Evolutionary conservation across 2,329 filamentous ascomycete genomes (phyloP), one percentile per base, ranked within the genome.

Genomic region (Xylariales sp.): DNA sequence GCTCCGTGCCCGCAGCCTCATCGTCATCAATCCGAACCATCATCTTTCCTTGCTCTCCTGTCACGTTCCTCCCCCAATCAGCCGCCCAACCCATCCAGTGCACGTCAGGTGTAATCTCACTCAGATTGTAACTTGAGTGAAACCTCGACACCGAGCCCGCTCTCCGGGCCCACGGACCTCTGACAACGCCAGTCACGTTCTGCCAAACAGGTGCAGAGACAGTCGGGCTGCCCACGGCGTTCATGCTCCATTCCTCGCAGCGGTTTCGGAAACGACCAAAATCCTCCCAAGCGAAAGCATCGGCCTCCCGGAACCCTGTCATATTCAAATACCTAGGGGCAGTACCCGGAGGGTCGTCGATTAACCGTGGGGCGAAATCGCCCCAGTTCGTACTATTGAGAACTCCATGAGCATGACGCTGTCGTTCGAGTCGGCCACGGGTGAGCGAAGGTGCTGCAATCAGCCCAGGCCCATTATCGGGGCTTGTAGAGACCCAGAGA

Each of bases 31-130:
- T 66, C 38, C 82, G 76, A 40, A 95, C 56, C 43, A 82, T 72
- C 43, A 95, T 74, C 43, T 75, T 80, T 12, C 88, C 88, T 33
- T 78, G 70, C 2, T 61, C 55, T 2, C 88, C 86, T 0, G 89
- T 95, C 41, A 95, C 71, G 59, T 96, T 96, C 45, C 87, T 77
- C 18, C 78, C 78, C 74, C 87, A 95, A 12, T 80, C 73, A 19
- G 66, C 63, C 29, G 74, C 70, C 38, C 60, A 59, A 19, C 55
- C 69, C 16, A 77, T 72, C 69, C 89, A 95, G 29, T 79, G 74
- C 43, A 85, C 72, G 11, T 69, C 73, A 2, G 82, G 78, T 11
- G 78, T 73, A 43, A 85, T 78, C 11, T 72, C 72, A 21, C 77
- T 82, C 30, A 85, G 64, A 50, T 89, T 89, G 57, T 68, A 76